Evolutionary conservation across 2,329 filamentous ascomycete genomes (phyloP).

Genomic region (Ophiognomonia clavigignenti-juglandacearum): DNA sequence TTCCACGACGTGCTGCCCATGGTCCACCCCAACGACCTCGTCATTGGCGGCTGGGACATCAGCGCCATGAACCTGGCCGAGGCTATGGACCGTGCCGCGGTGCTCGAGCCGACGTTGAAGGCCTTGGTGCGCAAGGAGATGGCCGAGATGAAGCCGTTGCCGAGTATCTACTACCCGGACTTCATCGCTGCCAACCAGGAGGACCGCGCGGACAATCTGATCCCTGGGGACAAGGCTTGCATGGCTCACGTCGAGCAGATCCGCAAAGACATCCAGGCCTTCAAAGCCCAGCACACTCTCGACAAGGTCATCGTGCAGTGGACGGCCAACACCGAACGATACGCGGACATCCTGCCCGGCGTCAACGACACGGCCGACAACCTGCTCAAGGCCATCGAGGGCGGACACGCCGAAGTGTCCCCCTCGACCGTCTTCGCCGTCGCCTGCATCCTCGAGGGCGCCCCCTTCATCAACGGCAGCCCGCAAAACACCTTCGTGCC

Average conservation of each 20-base stretch:
- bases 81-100: slow-evolving; percentile 92
- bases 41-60: slow-evolving; percentile 97
- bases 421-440: slow-evolving; percentile 96
- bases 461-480: slow-evolving; percentile 98
- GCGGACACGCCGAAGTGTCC: slow-evolving; percentile 84
- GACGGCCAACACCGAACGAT: slow-evolving; percentile 99
- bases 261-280: slow-evolving; percentile 86
- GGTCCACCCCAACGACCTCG: slow-evolving; percentile 94
- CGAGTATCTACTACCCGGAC: slow-evolving; percentile 97
- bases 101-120: slow-evolving; percentile 95
- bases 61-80: slow-evolving; percentile 82
- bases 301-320: slow-evolving; percentile 97
- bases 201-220: slow-evolving; percentile 86
- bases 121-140: slow-evolving; percentile 87
- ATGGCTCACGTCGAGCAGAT: slow-evolving; percentile 88
- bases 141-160: slow-evolving; percentile 80
- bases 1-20: slow-evolving; percentile 93
- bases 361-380: slow-evolving; percentile 98
- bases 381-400: slow-evolving; percentile 79
- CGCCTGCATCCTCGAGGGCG: slow-evolving; percentile 82
- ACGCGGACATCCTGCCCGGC: slow-evolving; percentile 78
- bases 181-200: slow-evolving; percentile 99
- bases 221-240: slow-evolving; percentile 78
- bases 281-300: slow-evolving; percentile 78
- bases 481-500: slow-evolving; percentile 99